These are phyloP conservation scores for Casaregolazyma suthepensis DNA, from an alignment of 1,139 yeast genomes.

Conservation along the genomic window DNA sequence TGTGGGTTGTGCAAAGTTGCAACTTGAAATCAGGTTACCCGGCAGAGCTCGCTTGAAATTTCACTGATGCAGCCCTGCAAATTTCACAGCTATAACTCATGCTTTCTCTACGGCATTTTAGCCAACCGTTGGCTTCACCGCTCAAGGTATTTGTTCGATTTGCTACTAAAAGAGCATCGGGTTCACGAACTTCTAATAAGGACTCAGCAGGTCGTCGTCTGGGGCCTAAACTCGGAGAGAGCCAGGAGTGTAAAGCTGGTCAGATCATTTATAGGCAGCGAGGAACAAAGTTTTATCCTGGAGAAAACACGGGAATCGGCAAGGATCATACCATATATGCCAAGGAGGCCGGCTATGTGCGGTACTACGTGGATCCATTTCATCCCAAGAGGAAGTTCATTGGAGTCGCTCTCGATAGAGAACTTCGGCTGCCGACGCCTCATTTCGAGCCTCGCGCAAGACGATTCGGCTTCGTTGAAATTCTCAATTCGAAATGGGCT, in stretches of 20 bases:
- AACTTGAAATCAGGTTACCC: neutral
- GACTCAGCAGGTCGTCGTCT: constrained; percentile 94
- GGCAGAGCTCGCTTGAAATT: neutral
- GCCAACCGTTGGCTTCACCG: constrained; percentile 6
- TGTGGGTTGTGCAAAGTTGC: neutral
- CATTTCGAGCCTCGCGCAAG: constrained; percentile 84
- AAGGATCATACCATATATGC: constrained; percentile 92
- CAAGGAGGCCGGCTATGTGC: constrained; percentile 84
- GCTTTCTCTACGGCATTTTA: constrained; percentile 7
- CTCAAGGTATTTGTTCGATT: constrained; percentile 49
- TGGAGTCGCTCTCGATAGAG: constrained; percentile 72
- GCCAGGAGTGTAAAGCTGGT: constrained; percentile 64
- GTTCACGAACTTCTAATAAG: constrained; percentile 86
- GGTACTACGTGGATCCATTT: constrained; percentile 92
- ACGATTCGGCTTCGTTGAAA: constrained; percentile 62
- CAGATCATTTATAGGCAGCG: constrained; percentile 90
- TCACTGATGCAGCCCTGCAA: neutral
- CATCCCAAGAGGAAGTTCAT: constrained; percentile 89
- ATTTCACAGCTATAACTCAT: neutral
- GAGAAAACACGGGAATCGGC: constrained; percentile 83
- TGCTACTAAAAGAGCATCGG: constrained; percentile 91
- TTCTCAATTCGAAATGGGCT: constrained; percentile 8
- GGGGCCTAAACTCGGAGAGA: constrained; percentile 85
- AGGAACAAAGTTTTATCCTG: constrained; percentile 96
- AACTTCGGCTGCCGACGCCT: constrained; percentile 68